Base-by-base conservation (phyloP, 1,284 basidiomycete species). In the Takashimella tepidaria region DNA sequence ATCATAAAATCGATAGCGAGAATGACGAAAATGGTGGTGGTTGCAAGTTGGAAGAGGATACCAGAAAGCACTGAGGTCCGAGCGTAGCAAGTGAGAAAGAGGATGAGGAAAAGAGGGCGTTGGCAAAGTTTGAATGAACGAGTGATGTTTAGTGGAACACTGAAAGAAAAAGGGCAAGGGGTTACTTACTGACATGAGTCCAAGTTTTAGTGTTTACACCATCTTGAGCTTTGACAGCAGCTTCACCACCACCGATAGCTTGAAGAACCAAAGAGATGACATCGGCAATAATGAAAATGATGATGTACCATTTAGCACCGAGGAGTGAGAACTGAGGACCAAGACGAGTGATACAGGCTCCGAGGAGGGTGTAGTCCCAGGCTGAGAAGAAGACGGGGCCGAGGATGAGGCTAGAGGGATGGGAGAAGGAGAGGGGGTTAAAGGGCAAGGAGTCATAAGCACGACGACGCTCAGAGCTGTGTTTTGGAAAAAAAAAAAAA, bases 191-290 rank as follows among this genome's bases (percentile, higher is more conserved):
- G 51, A 66, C 57, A 23, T 55, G 51, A 11, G 64, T 66, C 40
- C 48, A 53, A 12, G 27, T 40, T 11, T 49, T 54, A 2, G 64
- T 66, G 54, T 54, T 45, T 24, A 53, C 50, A 20, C 54, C 55
- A 24, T 57, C 51, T 42, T 62, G 40, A 6, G 64, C 64, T 16
- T 56, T 47, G 8, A 59, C 52, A 0, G 68, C 67, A 1, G 72
- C 72, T 42, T 68, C 62, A 1, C 72, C 77, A 12, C 76, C 77
- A 2, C 77, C 77, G 19, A 75, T 59, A 2, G 71, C 73, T 56
- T 78, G 74, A 6, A 78, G 65, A 49, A 75, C 61, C 22, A 78
- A 64, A 1, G 72, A 71, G 47, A 76, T 57, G 40, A 76, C 43
- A 55, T 78, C 76, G 50, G 68, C 72, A 11, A 58, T 52, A 47